Evolutionary conservation across 169 alveolate species (phyloP), one percentile per base, ranked within the genome.

Genomic region (Babesia bovis): DNA sequence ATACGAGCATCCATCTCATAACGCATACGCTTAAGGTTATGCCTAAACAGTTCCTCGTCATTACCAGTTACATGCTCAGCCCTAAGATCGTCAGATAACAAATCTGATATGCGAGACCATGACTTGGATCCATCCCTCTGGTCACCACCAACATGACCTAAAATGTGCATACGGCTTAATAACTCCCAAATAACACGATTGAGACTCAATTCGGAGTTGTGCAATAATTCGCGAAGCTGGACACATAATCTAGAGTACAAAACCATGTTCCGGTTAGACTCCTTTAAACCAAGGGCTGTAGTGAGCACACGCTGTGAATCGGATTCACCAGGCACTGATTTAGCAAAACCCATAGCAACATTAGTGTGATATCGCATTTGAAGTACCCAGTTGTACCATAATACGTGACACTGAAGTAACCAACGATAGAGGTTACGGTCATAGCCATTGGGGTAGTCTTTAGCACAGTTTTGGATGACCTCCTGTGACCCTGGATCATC

Each of bases 371-470:
- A 32, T 13, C 10, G 0, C 33, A 76, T 10, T 21, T 76, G 72
- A 2, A 66, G 44, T 0, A 69, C 59, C 85, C 85, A 76, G 73
- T 76, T 76, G 63, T 38, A 66, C 57, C 78, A 36, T 30, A 76
- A 40, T 7, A 66, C 36, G 12, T 40, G 17, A 13, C 77, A 76
- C 13, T 53, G 60, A 33, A 76, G 38, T 41, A 66, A 41, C 36
- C 17, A 47, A 2, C 47, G 26, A 21, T 66, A 4, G 56, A 55
- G 30, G 21, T 44, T 44, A 12, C 53, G 78, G 51, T 74, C 78
- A 33, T 45, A 40, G 49, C 23, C 53, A 40, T 7, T 13, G 25
- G 25, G 25, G 45, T 10, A 4, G 33, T 15, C 17, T 19, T 32
- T 3, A n/a, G 35, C n/a, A 1, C 3, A 5, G 0, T 21, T 13